phyloP scores from a whole-genome alignment of 352 stramenopile genomes.

The Elongisporangium prolatum region DNA sequence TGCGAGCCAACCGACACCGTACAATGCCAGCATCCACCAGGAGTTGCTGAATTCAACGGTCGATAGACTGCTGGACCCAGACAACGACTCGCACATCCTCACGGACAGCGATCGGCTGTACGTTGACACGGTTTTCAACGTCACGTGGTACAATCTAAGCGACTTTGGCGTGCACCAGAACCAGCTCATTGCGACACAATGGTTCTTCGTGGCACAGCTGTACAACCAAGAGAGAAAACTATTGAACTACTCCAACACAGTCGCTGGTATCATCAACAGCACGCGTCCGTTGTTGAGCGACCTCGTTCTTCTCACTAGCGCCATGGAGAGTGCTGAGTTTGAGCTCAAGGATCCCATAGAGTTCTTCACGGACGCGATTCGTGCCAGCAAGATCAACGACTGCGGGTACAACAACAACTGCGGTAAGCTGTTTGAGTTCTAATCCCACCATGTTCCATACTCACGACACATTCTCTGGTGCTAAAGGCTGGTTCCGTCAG shows the following conservation, averaged over 20 bases:
- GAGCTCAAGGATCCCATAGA: constrained; percentile 49
- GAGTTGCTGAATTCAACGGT: constrained; percentile 43
- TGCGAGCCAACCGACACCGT: constrained; percentile 32
- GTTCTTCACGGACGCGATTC: constrained; percentile 49
- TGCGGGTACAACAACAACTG: constrained; percentile 56
- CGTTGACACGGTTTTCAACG: constrained; percentile 48
- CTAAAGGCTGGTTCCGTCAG: constrained; percentile 37
- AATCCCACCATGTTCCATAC: too few relatives aligned
- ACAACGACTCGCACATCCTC: constrained; percentile 25
- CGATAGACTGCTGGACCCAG: constrained; percentile 33
- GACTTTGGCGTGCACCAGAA: constrained; percentile 41
- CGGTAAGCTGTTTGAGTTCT: constrained; percentile 28
- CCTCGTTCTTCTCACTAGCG: constrained; percentile 28
- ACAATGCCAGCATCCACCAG: constrained; percentile 39
- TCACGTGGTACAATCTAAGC: constrained; percentile 38
- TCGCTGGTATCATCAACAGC: constrained; percentile 26
- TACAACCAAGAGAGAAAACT: constrained; percentile 42
- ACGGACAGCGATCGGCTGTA: constrained; percentile 27
- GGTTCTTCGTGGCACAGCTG: constrained; percentile 38
- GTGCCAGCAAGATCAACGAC: constrained; percentile 47
- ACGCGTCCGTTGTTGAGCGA: constrained; percentile 30
- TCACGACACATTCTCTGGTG: neutral
- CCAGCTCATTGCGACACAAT: constrained; percentile 30
- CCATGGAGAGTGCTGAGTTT: constrained; percentile 57
- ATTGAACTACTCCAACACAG: constrained; percentile 19